These are phyloP conservation scores for Sporodiniella umbellata DNA, from an alignment of 371 early-diverging fungal species.

Conservation along the genomic window DNA sequence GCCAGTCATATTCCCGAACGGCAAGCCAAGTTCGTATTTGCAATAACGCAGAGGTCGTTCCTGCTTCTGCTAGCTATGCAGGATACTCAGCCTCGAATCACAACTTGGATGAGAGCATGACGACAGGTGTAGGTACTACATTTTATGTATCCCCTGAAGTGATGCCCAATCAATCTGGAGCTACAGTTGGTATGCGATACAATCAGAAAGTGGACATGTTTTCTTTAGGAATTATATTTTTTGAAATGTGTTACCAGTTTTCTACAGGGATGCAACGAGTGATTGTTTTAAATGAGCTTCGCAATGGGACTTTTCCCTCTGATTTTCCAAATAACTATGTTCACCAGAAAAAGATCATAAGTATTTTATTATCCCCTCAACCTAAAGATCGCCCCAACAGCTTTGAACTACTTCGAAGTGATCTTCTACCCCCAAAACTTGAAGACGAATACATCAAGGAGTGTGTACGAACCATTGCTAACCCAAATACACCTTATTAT, in stretches of 20 bases:
- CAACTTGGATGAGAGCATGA: constrained; percentile 56
- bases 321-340: constrained; percentile 66
- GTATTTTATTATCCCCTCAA: constrained; percentile 68
- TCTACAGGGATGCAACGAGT: constrained; percentile 77
- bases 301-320: constrained; percentile 68
- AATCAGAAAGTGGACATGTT: constrained; percentile 57
- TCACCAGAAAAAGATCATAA: constrained; percentile 71
- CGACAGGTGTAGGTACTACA: constrained; percentile 87
- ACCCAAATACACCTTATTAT: constrained; percentile 87
- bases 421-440: constrained; percentile 77
- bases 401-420: constrained; percentile 77
- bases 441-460: constrained; percentile 93
- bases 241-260: constrained; percentile 73
- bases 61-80: constrained; percentile 28
- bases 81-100: constrained; percentile 45
- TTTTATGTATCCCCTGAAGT: constrained; percentile 93
- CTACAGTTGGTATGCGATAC: constrained; percentile 48
- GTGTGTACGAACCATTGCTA: constrained; percentile 86
- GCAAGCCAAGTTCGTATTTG: constrained; percentile 8
- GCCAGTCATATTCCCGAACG: constrained; percentile 4
- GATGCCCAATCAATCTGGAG: constrained; percentile 42
- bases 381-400: constrained; percentile 85
- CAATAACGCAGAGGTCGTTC: constrained; percentile 4
- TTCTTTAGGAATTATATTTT: constrained; percentile 59
- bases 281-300: constrained; percentile 57